These are phyloP conservation scores for Saprolegnia parasitica DNA, from an alignment of 352 stramenopile genomes.

Conservation along the genomic window DNA sequence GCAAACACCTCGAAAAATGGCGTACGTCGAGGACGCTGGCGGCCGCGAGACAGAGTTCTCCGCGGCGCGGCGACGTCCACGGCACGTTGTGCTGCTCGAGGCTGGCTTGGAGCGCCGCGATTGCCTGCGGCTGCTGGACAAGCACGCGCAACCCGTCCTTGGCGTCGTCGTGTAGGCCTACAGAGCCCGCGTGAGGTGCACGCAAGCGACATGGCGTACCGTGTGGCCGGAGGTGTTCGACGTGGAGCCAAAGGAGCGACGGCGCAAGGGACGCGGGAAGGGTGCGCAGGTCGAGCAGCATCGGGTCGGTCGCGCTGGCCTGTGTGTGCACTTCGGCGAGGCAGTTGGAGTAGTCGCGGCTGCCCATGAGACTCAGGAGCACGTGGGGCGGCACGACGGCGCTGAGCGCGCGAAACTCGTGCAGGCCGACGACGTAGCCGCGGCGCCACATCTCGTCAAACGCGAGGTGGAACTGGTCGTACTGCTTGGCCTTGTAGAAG, in stretches of 20 bases:
- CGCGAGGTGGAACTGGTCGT: constrained; percentile 23
- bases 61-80: background rate
- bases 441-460: constrained; percentile 22
- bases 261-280: constrained; percentile 3
- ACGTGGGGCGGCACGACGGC: constrained; percentile 21
- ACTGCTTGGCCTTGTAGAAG: constrained; percentile 21
- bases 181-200: no score
- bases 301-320: background rate
- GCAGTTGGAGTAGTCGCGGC: constrained; percentile 18
- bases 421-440: constrained; percentile 11
- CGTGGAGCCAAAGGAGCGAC: background rate
- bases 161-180: no score
- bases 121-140: background rate
- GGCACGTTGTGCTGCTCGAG: background rate
- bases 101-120: background rate
- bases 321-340: constrained; percentile 4
- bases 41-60: constrained; percentile 4
- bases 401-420: constrained; percentile 18
- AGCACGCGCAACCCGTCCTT: background rate
- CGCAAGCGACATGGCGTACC: no score
- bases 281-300: constrained; percentile 13
- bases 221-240: no score
- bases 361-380: constrained; percentile 10
- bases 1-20: no score
- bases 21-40: background rate